These are phyloP conservation scores for Aspergillus diversus DNA, from an alignment of 495 filamentous ascomycete species.

Conservation along the genomic window DNA sequence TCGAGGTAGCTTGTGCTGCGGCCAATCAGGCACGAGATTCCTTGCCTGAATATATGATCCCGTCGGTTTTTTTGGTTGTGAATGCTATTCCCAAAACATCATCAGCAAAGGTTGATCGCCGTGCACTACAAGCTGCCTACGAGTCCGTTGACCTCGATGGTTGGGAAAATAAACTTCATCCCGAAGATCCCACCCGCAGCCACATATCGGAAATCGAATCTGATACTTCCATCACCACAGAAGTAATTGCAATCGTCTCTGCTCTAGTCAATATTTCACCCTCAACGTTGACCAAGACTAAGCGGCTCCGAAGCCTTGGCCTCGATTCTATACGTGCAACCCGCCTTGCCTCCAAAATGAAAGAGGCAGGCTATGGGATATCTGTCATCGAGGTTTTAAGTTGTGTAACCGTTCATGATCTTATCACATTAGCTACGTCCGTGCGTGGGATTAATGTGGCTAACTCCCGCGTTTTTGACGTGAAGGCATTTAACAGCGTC, in stretches of 20 bases:
- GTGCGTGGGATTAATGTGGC: conserved; percentile 3
- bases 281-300: conserved; percentile 27
- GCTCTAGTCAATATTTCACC: conserved; percentile 30
- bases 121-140: conserved; percentile 34
- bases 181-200: conserved; percentile 11
- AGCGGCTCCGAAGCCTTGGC: conserved; percentile 34
- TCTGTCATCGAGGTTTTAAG: conserved; percentile 36
- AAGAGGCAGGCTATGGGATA: conserved; percentile 27
- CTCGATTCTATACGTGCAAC: conserved; percentile 44
- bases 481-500: conserved; percentile 28
- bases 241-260: conserved; percentile 30
- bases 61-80: conserved; percentile 36
- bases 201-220: conserved; percentile 3
- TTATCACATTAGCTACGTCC: conserved; percentile 25
- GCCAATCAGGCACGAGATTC: conserved; percentile 26
- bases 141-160: conserved; percentile 30
- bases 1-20: conserved; percentile 30
- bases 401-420: conserved; percentile 31
- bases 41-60: conserved; percentile 41
- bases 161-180: conserved; percentile 35
- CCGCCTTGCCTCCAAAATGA: conserved; percentile 33
- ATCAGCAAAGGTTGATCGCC: conserved; percentile 40
- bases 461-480: conserved; percentile 22
- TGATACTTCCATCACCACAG: conserved; percentile 10
- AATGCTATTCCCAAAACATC: conserved; percentile 35